phyloP scores from a whole-genome alignment of 768 basidiomycete genomes.

The Ramaria sp. region DNA sequence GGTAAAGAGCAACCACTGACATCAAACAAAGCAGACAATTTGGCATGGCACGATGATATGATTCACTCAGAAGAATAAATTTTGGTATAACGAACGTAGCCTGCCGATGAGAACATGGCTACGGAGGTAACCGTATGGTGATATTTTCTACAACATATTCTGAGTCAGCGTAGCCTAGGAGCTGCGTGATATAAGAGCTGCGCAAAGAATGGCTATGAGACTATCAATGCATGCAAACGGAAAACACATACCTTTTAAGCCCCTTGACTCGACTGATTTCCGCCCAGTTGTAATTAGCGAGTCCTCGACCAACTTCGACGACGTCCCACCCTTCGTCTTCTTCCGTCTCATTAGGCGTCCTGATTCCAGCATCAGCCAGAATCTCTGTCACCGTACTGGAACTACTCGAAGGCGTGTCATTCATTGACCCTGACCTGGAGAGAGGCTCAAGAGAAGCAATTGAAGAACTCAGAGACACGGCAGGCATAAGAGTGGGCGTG shows the following conservation, averaged over 20 bases:
- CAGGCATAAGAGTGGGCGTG: slow-evolving; percentile 40
- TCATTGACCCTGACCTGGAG: slow-evolving; percentile 28
- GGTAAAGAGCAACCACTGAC: background rate
- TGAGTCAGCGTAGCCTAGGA: slow-evolving; percentile 90
- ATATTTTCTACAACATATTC: slow-evolving; percentile 97
- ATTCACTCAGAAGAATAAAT: background rate
- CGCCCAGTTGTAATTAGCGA: slow-evolving; percentile 92
- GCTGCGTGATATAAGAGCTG: slow-evolving; percentile 69
- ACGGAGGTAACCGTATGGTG: slow-evolving; percentile 58
- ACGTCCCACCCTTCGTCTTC: slow-evolving; percentile 53
- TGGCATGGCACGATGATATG: background rate
- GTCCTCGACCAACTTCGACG: slow-evolving; percentile 84
- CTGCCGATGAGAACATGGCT: background rate
- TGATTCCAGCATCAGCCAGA: slow-evolving; percentile 18
- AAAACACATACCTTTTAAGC: slow-evolving; percentile 63
- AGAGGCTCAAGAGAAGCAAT: slow-evolving; percentile 37
- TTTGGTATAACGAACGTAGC: background rate
- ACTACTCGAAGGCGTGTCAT: slow-evolving; percentile 17
- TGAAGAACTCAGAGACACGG: slow-evolving; percentile 32
- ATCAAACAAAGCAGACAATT: too few species aligned
- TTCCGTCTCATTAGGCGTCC: slow-evolving; percentile 16
- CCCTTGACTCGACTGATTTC: slow-evolving; percentile 87
- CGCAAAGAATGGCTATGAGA: background rate
- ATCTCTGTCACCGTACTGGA: slow-evolving; percentile 9
- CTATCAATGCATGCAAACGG: background rate